Base-by-base conservation (phyloP, 805 yeast genomes). In the Groenewaldozyma salmanticensis region DNA sequence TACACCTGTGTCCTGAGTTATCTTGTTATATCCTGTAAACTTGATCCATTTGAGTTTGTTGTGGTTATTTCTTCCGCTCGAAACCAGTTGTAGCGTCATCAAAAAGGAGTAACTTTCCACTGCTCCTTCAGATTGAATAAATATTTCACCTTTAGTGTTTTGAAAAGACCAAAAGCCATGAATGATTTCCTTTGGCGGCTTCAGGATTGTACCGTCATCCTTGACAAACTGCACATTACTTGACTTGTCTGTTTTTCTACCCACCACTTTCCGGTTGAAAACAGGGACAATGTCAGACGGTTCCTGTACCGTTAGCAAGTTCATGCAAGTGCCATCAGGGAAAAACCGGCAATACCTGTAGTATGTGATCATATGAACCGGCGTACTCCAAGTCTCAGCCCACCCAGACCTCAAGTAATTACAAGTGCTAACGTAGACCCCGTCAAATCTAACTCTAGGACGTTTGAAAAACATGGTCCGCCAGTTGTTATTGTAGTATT, bases 391-490 rank as follows among this genome's bases (percentile, higher is more conserved):
- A 4, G 82, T 70, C 5, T 76, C 71, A 39, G 78, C 70, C 2
- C 83, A 80, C 29, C 96, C 96, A 53, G 83, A 86, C 41, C 94
- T 72, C 50, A 81, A 74, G 60, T 87, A 88, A 46, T 82, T 82
- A 39, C 88, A 83, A 16, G 79, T 82, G 52, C 94, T 79, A 18
- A 90, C 82, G 52, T 90, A 90, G 16, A 86, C 70, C 1, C 98
- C 98, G 40, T 76, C 68, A 57, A 75, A 84, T 53, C 90, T 81
- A 27, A 88, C 52, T 52, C 79, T 81, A 0, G 96, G 96, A 31
- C 95, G 64, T 29, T 72, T 70, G 33, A 59, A 52, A 33, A 75
- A 64, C 84, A 81, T 75, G 17, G 52, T 48, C 46, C 70, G 60
- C 71, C 72, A 72, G 11, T 42, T 42, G 19, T 34, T 32, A 6